Percentiles rank a stretch among this genome's conserved stretches.
These are phyloP conservation scores for Sparassis latifolia DNA, from an alignment of 1,284 basidiomycete species.

Conservation along the genomic window DNA sequence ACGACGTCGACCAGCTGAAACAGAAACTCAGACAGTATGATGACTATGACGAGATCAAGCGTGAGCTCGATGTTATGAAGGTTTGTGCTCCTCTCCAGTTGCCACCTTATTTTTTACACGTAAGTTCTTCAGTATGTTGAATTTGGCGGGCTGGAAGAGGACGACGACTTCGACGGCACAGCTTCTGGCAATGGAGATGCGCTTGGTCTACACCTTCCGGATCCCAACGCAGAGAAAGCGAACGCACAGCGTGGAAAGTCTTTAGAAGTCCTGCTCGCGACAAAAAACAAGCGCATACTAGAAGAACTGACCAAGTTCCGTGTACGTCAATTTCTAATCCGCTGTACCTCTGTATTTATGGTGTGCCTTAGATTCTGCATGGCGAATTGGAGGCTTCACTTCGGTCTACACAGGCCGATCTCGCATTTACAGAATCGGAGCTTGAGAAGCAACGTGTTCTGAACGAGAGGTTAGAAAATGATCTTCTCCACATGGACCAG, in stretches of 20 bases:
- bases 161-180: constrained; percentile 42
- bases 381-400: constrained; percentile 72
- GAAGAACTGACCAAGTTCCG: constrained; percentile 91
- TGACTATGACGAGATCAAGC: constrained; percentile 94
- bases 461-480: constrained; percentile 89
- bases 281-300: constrained; percentile 91
- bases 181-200: constrained; percentile 23
- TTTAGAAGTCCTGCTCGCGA: constrained; percentile 84
- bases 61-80: constrained; percentile 96
- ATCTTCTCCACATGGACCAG: constrained; percentile 77
- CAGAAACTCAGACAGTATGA: constrained; percentile 63
- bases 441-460: constrained; percentile 72
- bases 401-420: constrained; percentile 49
- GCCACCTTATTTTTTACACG: too few species aligned
- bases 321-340: constrained; percentile 34
- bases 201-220: constrained; percentile 63
- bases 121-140: constrained; percentile 73
- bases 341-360: constrained; percentile 3
- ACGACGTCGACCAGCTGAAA: constrained; percentile 65
- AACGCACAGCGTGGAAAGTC: constrained; percentile 74
- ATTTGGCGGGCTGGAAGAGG: constrained; percentile 80
- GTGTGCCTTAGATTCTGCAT: constrained; percentile 59
- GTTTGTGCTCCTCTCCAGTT: constrained; percentile 32
- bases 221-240: constrained; percentile 82
- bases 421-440: constrained; percentile 57